Conservation (phyloP, 345 rosid species). For the Brassica carinata region DNA sequence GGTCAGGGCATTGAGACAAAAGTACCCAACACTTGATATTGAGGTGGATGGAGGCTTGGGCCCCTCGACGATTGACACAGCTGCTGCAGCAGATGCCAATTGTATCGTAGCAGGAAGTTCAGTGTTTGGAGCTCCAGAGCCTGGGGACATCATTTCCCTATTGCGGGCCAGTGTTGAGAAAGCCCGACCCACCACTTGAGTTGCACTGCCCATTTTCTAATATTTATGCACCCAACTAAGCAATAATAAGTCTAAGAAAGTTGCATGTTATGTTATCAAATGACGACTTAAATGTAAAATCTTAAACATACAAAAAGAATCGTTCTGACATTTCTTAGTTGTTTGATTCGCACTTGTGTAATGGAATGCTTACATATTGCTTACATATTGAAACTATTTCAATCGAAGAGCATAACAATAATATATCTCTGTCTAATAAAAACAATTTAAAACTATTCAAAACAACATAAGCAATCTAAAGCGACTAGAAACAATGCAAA, state of each 20-base stretch:
- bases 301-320: too few species aligned
- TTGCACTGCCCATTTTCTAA: neutral
- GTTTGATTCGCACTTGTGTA: too few species aligned
- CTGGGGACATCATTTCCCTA: constrained; percentile 69
- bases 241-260: neutral
- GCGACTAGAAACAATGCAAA: too few species aligned
- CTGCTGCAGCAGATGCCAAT: constrained; percentile 57
- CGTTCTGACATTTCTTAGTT: too few species aligned
- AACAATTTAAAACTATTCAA: too few species aligned
- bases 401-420: too few species aligned
- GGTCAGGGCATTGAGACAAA: neutral
- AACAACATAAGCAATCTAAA: too few species aligned
- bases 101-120: constrained; percentile 65
- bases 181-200: constrained; percentile 30
- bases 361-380: too few species aligned
- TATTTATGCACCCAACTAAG: neutral
- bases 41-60: constrained; percentile 88
- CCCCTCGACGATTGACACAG: constrained; percentile 75
- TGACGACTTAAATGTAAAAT: too few species aligned
- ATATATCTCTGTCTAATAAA: too few species aligned
- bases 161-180: constrained; percentile 48
- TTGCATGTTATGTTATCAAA: too few species aligned
- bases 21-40: neutral
- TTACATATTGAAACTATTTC: too few species aligned
- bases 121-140: constrained; percentile 86